phyloP scores from a whole-genome alignment of 2,329 filamentous ascomycete species.

The Penicillium sp. region DNA sequence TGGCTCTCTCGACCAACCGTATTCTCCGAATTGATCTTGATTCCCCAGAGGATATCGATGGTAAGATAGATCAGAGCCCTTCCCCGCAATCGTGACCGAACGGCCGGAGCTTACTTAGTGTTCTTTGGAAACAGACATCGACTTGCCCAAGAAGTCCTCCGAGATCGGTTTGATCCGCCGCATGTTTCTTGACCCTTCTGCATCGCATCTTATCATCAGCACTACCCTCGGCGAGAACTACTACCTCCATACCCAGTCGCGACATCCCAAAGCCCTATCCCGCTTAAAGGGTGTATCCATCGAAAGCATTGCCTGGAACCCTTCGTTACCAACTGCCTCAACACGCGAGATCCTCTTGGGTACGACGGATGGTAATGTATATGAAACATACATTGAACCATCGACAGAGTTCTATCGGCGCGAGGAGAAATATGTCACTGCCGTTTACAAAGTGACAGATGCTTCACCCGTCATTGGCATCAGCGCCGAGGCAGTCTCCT shows the following conservation, averaged over 20 bases:
- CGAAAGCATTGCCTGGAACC: constrained; percentile 92
- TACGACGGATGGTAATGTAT: constrained; percentile 89
- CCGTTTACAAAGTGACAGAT: constrained; percentile 77
- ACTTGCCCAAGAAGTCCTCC: constrained; percentile 87
- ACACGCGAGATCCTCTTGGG: constrained; percentile 93
- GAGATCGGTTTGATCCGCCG: constrained; percentile 90
- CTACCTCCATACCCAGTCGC: constrained; percentile 94
- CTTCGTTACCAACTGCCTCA: constrained; percentile 85
- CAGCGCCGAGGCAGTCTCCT: constrained; percentile 73
- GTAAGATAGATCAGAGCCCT: constrained; percentile 43
- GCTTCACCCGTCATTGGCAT: constrained; percentile 76
- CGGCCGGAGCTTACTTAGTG: constrained; percentile 15
- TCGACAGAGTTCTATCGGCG: constrained; percentile 92
- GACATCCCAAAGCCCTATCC: constrained; percentile 77
- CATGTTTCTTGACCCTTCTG: constrained; percentile 97
- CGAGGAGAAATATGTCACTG: constrained; percentile 89
- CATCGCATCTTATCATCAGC: constrained; percentile 88
- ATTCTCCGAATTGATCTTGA: constrained; percentile 94
- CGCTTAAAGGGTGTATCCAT: constrained; percentile 83
- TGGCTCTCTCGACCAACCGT: constrained; percentile 87
- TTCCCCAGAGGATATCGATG: constrained; percentile 91
- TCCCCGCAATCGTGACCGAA: constrained; percentile 12
- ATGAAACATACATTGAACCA: constrained; percentile 92
- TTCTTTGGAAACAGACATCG: constrained; percentile 69
- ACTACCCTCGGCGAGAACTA: constrained; percentile 94